Evolutionary conservation across 106 monocot species (phyloP).

Genomic region (Ottelia alismoides): DNA sequence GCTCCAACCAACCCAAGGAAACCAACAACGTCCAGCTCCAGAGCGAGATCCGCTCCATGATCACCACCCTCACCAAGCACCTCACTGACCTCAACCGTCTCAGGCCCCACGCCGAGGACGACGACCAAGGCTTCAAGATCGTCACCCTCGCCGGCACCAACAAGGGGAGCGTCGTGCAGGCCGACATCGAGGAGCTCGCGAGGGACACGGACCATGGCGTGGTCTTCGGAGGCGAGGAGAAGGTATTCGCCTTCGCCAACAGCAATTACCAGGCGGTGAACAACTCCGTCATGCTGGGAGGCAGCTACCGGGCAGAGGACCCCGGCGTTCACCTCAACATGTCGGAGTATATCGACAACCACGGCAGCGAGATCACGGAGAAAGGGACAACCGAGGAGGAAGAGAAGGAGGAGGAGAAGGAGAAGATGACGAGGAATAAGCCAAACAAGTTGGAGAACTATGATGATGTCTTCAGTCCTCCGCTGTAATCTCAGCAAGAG

Average conservation of each 20-base stretch:
- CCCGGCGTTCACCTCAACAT: conserved; percentile 21
- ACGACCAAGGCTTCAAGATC: neutral
- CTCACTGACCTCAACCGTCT: neutral
- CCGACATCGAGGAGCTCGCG: neutral
- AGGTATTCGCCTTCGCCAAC: conserved; percentile 4
- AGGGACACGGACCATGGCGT: neutral
- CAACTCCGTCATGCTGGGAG: conserved; percentile 16
- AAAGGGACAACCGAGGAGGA: too few relatives aligned
- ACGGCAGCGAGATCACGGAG: too few relatives aligned
- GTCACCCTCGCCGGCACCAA: conserved; percentile 16
- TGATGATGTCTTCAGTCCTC: too few relatives aligned
- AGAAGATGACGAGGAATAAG: too few relatives aligned
- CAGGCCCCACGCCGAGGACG: neutral
- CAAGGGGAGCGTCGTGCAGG: conserved; percentile 6
- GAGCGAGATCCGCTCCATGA: conserved; percentile 8
- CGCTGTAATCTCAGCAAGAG: too few relatives aligned
- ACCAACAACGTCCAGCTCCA: conserved; percentile 2
- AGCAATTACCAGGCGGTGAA: conserved; percentile 20
- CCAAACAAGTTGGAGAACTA: too few relatives aligned
- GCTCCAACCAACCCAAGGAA: too few relatives aligned
- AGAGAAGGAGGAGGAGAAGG: neutral
- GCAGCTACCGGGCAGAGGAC: conserved; percentile 7
- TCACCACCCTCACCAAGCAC: conserved; percentile 3
- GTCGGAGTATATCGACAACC: neutral
- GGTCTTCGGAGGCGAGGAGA: conserved; percentile 1